Conservation (phyloP, 2,329 filamentous ascomycete species). For the Endothia cerciana region DNA sequence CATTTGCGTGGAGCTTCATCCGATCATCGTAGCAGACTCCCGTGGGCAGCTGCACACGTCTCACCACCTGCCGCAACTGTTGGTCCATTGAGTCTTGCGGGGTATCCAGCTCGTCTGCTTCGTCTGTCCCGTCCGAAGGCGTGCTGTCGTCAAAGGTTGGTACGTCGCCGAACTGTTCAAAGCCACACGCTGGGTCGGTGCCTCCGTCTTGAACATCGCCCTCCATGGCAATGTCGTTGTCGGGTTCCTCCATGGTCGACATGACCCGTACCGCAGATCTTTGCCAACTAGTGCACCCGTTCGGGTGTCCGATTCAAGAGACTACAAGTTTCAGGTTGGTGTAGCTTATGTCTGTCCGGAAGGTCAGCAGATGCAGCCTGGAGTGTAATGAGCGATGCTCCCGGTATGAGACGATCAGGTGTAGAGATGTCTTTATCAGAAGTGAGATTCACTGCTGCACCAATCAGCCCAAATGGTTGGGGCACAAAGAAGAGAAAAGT, state of each 20-base stretch:
- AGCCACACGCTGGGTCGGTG: constrained; percentile 46
- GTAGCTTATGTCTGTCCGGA: not conserved
- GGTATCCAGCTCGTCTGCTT: constrained; percentile 36
- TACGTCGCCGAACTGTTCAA: constrained; percentile 41
- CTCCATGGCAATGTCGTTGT: constrained; percentile 30
- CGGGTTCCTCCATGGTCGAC: constrained; percentile 12
- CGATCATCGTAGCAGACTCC: constrained; percentile 89
- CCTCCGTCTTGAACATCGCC: constrained; percentile 49
- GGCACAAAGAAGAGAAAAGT: not conserved
- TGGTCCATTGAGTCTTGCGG: constrained; percentile 35
- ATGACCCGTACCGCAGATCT: not conserved
- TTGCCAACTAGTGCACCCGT: not conserved
- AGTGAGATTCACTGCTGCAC: not conserved
- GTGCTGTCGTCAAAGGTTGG: constrained; percentile 25
- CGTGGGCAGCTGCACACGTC: constrained; percentile 63
- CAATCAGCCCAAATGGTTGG: not conserved
- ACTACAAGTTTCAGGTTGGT: not conserved
- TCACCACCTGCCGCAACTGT: constrained; percentile 38
- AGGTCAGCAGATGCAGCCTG: not conserved
- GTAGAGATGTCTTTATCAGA: not conserved
- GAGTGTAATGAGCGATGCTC: not conserved
- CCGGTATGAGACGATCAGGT: not conserved
- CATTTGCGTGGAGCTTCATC: constrained; percentile 94
- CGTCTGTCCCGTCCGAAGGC: constrained; percentile 40
- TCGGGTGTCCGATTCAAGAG: not conserved